These are phyloP conservation scores for Erigeron canadensis DNA, from an alignment of 129 eudicot species.

Conservation along the genomic window DNA sequence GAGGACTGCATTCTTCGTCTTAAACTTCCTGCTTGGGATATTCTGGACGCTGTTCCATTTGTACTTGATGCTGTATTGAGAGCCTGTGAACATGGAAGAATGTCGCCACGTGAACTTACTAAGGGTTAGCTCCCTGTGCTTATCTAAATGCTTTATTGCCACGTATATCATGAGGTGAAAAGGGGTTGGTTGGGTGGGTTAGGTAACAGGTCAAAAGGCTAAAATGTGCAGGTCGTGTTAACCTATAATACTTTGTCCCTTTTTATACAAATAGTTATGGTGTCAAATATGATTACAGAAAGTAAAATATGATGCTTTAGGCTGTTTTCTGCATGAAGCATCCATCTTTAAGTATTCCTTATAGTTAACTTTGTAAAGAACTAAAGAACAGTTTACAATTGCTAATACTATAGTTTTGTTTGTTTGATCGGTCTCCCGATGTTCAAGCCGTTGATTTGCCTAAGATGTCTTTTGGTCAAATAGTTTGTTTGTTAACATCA, in stretches of 20 bases:
- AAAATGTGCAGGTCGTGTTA: background rate
- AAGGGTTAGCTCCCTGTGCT: slow-evolving; percentile 48
- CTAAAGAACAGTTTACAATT: background rate
- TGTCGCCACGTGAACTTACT: slow-evolving; percentile 91
- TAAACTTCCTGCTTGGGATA: slow-evolving; percentile 94
- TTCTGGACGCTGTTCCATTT: slow-evolving; percentile 93
- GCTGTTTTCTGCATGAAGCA: background rate
- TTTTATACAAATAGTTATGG: background rate
- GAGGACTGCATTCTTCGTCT: slow-evolving; percentile 59
- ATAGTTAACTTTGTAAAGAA: too few species aligned
- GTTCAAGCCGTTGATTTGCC: background rate
- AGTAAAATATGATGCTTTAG: background rate
- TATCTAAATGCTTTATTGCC: too few species aligned
- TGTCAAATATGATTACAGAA: background rate
- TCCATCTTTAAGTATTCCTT: background rate
- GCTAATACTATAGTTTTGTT: background rate
- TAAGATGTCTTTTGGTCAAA: background rate
- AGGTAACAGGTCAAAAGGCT: background rate
- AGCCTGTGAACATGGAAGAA: slow-evolving; percentile 76
- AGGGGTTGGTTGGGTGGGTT: background rate
- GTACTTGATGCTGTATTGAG: slow-evolving; percentile 93
- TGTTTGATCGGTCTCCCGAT: too few species aligned
- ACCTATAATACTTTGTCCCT: background rate
- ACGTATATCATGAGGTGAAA: background rate
- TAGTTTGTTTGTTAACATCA: background rate